A percentile compares a stretch with the other conserved stretches of the same genome.
Evolutionary conservation across 768 basidiomycete genomes (phyloP).

Genomic region (Mycena galopus): DNA sequence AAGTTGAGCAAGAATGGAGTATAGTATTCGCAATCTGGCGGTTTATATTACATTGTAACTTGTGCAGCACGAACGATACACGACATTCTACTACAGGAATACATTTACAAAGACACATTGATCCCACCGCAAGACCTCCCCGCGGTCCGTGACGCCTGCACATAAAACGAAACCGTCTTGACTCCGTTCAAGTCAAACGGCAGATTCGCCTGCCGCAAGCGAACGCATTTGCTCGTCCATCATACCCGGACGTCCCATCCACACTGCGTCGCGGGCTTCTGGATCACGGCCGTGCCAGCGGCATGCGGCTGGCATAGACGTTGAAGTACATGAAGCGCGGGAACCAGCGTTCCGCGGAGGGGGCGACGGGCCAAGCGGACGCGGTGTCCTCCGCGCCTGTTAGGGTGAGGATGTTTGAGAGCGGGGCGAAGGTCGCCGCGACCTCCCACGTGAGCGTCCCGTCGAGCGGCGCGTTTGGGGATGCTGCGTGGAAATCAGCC

Average conservation of each 20-base stretch:
- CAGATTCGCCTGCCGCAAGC: conserved; percentile 48
- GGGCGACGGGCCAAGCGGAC: conserved; percentile 69
- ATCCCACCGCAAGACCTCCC: conserved; percentile 62
- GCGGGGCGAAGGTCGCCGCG: conserved; percentile 58
- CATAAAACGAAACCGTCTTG: conserved; percentile 62
- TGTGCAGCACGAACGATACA: too few species aligned
- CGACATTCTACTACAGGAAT: neutral
- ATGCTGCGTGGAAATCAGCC: conserved; percentile 56
- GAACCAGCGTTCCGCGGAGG: conserved; percentile 57
- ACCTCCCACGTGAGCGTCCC: conserved; percentile 75
- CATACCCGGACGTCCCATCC: conserved; percentile 65
- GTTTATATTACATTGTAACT: too few species aligned
- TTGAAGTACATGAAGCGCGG: conserved; percentile 76
- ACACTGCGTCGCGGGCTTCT: conserved; percentile 49
- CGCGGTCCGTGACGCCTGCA: conserved; percentile 78
- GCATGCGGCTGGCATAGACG: conserved; percentile 60
- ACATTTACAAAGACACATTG: conserved; percentile 57
- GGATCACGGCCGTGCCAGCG: conserved; percentile 29
- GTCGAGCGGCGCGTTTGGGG: conserved; percentile 33
- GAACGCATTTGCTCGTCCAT: conserved; percentile 52
- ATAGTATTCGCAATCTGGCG: too few species aligned
- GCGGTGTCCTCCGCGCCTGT: conserved; percentile 64
- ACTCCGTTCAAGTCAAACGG: conserved; percentile 41
- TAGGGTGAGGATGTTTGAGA: conserved; percentile 46
- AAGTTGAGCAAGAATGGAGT: too few species aligned